Base-by-base conservation (phyloP, 2,329 filamentous ascomycete genomes). In the Stagonosporopsis vannaccii region DNA sequence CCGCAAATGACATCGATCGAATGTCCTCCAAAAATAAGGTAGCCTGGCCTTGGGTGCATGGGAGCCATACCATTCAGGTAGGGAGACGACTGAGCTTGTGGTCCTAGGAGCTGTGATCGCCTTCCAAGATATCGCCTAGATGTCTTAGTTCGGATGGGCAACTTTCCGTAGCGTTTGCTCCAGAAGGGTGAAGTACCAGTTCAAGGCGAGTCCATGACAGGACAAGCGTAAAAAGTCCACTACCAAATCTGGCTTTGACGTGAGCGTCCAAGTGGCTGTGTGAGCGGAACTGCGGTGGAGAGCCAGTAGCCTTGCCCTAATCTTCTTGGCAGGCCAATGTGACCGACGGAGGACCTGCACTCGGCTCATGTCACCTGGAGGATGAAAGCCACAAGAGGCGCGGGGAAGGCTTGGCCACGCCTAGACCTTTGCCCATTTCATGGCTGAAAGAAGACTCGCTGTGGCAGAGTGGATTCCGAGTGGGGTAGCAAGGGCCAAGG, bases 51-150 rank as follows among this genome's bases (percentile, higher is more conserved):
- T 45, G n/a, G 42, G 20, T 12, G 20, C 20, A 52, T 4, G 20
- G 13, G 25, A 23, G 26, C 40, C 8, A 37, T 35, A 17, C 42
- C 35, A 32, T 15, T n/a, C 13, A 5, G 13, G 23, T 33, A 33
- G 9, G 7, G 19, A 30, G 37, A 23, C 11, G 26, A 43, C 25
- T 40, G 26, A 48, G 43, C 43, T 47, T 56, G 42, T 40, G 20
- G 47, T 49, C 15, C 20, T 28, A 32, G 23, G 35, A 39, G 49
- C 40, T 22, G 17, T 52, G 49, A 58, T 53, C 44, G 40, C 26
- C 49, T 33, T 22, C 62, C 62, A 68, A 67, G 65, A 60, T 66
- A 71, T 70, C 66, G 67, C 67, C 68, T 59, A 71, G 67, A 60
- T 51, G 26, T 43, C 57, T 61, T 65, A 51, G 59, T 62, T 49